phyloP scores from a whole-genome alignment of 2,329 filamentous ascomycete species.

The Didymella lethalis region DNA sequence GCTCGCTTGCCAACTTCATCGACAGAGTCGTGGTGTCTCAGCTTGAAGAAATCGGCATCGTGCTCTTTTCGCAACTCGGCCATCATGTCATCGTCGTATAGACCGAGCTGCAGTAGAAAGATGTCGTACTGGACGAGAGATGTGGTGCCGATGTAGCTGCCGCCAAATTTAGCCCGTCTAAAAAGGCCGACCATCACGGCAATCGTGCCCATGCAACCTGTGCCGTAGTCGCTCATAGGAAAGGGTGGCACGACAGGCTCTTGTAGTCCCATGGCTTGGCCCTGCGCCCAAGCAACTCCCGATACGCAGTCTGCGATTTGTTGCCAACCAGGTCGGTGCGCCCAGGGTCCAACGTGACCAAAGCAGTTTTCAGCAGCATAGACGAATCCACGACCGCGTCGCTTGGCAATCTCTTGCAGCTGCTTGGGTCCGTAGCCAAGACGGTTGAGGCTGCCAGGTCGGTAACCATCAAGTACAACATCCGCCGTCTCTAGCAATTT shows the following conservation, averaged over 20 bases:
- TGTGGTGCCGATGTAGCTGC: constrained; percentile 70
- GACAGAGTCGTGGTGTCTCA: constrained; percentile 69
- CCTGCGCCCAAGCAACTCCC: constrained; percentile 68
- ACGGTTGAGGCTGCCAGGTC: constrained; percentile 69
- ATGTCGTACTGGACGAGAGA: constrained; percentile 74
- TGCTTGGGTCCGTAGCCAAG: constrained; percentile 69
- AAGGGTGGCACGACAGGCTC: constrained; percentile 72
- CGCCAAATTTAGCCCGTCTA: constrained; percentile 67
- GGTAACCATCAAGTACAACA: constrained; percentile 73
- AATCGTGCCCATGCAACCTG: constrained; percentile 74
- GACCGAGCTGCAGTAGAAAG: constrained; percentile 67
- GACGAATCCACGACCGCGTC: constrained; percentile 68
- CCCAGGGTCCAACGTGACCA: constrained; percentile 70
- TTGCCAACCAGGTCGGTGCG: constrained; percentile 72
- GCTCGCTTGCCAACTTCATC: constrained; percentile 70
- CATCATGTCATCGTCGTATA: constrained; percentile 64
- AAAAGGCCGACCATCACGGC: constrained; percentile 71
- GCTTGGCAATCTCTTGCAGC: constrained; percentile 61
- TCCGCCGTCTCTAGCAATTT: constrained; percentile 68
- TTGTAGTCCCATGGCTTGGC: constrained; percentile 66
- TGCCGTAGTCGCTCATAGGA: constrained; percentile 70
- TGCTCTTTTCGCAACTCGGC: constrained; percentile 59
- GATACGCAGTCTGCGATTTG: constrained; percentile 74
- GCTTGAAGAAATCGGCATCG: constrained; percentile 62
- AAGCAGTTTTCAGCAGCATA: constrained; percentile 78